Percentiles rank a stretch among this genome's conserved stretches.
phyloP scores from a whole-genome alignment of 2,329 filamentous ascomycete genomes.

The Ceratocystis huliohia region DNA sequence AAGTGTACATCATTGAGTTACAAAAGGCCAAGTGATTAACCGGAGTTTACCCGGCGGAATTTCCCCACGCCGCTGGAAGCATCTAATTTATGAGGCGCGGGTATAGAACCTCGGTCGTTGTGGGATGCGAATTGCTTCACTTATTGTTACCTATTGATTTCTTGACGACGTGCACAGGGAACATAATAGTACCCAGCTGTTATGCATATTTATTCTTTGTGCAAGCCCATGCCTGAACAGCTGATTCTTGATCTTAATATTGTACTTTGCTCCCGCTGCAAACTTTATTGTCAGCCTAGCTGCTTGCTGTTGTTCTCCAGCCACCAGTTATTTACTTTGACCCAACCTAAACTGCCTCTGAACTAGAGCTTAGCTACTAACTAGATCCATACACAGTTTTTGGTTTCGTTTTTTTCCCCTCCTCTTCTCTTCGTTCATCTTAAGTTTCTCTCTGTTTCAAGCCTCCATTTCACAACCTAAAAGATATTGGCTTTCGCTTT shows the following conservation, averaged over 20 bases:
- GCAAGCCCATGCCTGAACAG: not conserved
- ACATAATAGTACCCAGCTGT: not conserved
- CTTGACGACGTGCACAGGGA: not conserved
- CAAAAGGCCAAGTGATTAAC: not conserved
- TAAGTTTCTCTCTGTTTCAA: not conserved
- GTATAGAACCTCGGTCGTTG: not conserved
- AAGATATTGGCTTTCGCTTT: not conserved
- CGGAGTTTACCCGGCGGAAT: not conserved
- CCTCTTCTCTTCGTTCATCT: not conserved
- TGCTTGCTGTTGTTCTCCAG: slow-evolving; percentile 1
- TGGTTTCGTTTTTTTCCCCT: not conserved
- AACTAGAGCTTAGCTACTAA: slow-evolving; percentile 1
- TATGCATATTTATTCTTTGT: slow-evolving; percentile 5
- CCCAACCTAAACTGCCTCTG: not conserved
- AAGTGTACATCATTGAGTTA: not conserved
- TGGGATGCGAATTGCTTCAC: not conserved
- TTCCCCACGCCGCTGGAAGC: not conserved
- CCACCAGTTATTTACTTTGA: slow-evolving; percentile 1
- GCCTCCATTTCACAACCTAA: not conserved
- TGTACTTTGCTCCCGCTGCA: not conserved
- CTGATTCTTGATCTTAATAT: not conserved
- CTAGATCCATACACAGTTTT: not conserved
- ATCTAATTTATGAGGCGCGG: not conserved
- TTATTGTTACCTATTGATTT: too few relatives aligned
- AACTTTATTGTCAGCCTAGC: not conserved